Conservation (phyloP, 2,329 filamentous ascomycete genomes). For the Sodiomyces alkalinus region DNA sequence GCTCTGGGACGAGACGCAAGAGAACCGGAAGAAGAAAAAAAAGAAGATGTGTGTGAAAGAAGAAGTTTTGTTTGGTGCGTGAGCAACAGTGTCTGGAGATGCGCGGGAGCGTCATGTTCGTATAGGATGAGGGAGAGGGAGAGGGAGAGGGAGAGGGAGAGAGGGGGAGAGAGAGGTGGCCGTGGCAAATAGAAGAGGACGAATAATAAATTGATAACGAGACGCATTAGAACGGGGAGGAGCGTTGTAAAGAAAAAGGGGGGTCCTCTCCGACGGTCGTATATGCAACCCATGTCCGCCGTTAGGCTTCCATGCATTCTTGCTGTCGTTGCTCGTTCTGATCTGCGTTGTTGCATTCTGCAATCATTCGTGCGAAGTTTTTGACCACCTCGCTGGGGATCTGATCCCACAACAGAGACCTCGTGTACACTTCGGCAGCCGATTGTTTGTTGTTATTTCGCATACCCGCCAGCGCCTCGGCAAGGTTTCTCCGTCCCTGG, state of each 20-base stretch:
- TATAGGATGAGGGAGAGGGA: slow-evolving; percentile 4
- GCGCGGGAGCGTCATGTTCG: slow-evolving; percentile 15
- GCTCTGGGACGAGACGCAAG: slow-evolving; percentile 15
- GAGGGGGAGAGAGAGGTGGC: no score
- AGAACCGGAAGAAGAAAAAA: slow-evolving; percentile 21
- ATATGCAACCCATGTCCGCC: no score
- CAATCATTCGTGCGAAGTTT: slow-evolving; percentile 84
- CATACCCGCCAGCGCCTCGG: slow-evolving; percentile 68
- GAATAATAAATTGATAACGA: slow-evolving; percentile 2
- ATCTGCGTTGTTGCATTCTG: slow-evolving; percentile 47
- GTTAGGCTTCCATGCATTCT: slow-evolving; percentile 25
- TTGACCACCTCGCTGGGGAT: slow-evolving; percentile 83
- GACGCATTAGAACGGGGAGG: slow-evolving; percentile 9
- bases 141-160: no score
- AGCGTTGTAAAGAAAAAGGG: slow-evolving; percentile 8
- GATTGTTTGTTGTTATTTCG: slow-evolving; percentile 54
- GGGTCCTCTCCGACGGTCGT: slow-evolving; percentile 14
- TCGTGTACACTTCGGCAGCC: slow-evolving; percentile 79
- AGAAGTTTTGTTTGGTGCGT: slow-evolving; percentile 25
- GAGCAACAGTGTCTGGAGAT: slow-evolving; percentile 30
- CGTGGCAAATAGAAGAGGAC: slow-evolving; percentile 3
- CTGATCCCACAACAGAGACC: slow-evolving; percentile 86
- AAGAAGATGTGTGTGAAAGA: slow-evolving; percentile 6
- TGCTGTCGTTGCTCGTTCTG: slow-evolving; percentile 22
- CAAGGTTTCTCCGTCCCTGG: slow-evolving; percentile 57